Evolutionary conservation across 2,329 filamentous ascomycete genomes (phyloP).

Genomic region (Fusarium irregulare): DNA sequence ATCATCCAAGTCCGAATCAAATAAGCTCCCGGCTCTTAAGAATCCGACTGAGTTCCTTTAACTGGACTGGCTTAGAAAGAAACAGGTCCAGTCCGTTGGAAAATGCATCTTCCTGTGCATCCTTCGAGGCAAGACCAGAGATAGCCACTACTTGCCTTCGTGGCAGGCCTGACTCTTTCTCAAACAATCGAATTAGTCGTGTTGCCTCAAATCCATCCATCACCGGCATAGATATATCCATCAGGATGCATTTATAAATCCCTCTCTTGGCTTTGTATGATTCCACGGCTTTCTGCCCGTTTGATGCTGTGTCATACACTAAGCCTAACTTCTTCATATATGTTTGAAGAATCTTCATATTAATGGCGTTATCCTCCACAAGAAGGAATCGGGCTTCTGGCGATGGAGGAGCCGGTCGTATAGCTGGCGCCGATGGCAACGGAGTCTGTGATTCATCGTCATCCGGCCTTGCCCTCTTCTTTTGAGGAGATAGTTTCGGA

Average conservation of each 20-base stretch:
- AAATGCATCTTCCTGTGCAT: slow-evolving; percentile 64
- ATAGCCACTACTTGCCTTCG: slow-evolving; percentile 63
- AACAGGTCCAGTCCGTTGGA: slow-evolving; percentile 66
- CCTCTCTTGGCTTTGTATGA: slow-evolving; percentile 40
- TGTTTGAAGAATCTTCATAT: slow-evolving; percentile 50
- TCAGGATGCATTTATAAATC: slow-evolving; percentile 51
- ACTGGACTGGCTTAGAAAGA: slow-evolving; percentile 64
- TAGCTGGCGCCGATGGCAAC: background rate
- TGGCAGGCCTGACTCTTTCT: slow-evolving; percentile 54
- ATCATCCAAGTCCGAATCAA: background rate
- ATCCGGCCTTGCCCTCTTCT: slow-evolving; percentile 11
- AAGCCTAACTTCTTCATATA: slow-evolving; percentile 52
- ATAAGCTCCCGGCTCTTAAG: slow-evolving; percentile 24
- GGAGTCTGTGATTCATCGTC: slow-evolving; percentile 6
- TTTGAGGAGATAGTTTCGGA: slow-evolving; percentile 1
- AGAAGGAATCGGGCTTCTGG: slow-evolving; percentile 47
- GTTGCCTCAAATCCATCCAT: slow-evolving; percentile 67
- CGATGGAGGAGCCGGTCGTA: background rate
- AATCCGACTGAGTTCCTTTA: slow-evolving; percentile 52
- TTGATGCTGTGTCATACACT: slow-evolving; percentile 45
- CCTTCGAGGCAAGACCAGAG: slow-evolving; percentile 62
- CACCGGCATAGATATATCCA: slow-evolving; percentile 69
- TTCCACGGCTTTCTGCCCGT: slow-evolving; percentile 52
- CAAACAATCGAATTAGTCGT: slow-evolving; percentile 60
- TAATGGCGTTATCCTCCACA: slow-evolving; percentile 57